A percentile compares a stretch with the other conserved stretches of the same genome.
Evolutionary conservation across 2,329 filamentous ascomycete genomes (phyloP).

Genomic region (Didymosphaeria variabile): DNA sequence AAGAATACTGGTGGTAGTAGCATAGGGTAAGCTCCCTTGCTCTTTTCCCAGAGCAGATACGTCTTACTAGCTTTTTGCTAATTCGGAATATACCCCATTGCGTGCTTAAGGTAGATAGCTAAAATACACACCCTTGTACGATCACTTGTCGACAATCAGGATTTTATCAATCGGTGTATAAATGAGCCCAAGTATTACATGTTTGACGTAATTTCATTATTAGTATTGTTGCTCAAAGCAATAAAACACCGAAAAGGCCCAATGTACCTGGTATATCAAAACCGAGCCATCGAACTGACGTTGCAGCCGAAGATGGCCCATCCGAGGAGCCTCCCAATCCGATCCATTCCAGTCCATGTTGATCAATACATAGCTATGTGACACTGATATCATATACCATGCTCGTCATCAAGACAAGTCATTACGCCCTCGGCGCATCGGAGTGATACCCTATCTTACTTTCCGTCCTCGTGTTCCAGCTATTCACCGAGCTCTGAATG

Average conservation of each 20-base stretch:
- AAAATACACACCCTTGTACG: background rate
- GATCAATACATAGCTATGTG: slow-evolving; percentile 9
- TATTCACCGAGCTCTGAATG: slow-evolving; percentile 25
- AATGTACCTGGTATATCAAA: slow-evolving; percentile 7
- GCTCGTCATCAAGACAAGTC: background rate
- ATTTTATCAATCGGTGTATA: too few relatives aligned
- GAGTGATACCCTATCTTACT: background rate
- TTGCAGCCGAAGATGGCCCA: slow-evolving; percentile 5
- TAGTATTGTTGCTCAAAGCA: slow-evolving; percentile 11
- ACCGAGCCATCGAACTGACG: background rate
- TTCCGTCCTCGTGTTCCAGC: slow-evolving; percentile 39
- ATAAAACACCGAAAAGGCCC: slow-evolving; percentile 7
- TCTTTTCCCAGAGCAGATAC: slow-evolving; percentile 41
- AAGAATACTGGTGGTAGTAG: background rate
- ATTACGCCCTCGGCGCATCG: background rate
- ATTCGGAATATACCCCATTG: slow-evolving; percentile 24
- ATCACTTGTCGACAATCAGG: background rate
- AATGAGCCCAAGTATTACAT: background rate
- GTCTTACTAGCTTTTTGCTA: slow-evolving; percentile 46
- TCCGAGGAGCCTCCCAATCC: background rate
- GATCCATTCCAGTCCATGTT: background rate
- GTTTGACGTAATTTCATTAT: slow-evolving; percentile 9
- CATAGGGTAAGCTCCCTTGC: slow-evolving; percentile 46
- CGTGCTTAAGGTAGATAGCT: slow-evolving; percentile 19
- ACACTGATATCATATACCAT: slow-evolving; percentile 1